Conservation (phyloP, 176 grass and related monocot genomes). For the Phragmites australis region DNA sequence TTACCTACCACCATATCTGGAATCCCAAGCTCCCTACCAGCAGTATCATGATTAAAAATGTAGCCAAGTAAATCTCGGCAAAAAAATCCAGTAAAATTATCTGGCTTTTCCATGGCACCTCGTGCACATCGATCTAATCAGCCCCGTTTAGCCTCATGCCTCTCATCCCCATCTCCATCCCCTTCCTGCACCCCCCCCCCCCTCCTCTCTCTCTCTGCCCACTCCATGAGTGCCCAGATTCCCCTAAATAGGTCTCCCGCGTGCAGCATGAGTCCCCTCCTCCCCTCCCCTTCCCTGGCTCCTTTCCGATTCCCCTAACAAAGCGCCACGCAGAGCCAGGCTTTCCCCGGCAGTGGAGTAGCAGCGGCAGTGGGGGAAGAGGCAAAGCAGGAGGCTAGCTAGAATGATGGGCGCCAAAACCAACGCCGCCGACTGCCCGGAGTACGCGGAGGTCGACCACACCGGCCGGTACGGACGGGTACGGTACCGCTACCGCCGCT, state of each 20-base stretch:
- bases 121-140: conserved; percentile 27
- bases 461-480: conserved; percentile 95
- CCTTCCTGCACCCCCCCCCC: background rate
- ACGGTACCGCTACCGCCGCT: conserved; percentile 27
- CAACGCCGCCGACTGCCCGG: conserved; percentile 45
- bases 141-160: conserved; percentile 8
- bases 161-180: background rate
- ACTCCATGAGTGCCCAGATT: conserved; percentile 49
- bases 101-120: conserved; percentile 15
- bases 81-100: conserved; percentile 20
- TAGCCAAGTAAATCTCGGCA: conserved; percentile 22
- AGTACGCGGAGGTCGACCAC: conserved; percentile 88
- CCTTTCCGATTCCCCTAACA: conserved; percentile 26
- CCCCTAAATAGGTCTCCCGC: conserved; percentile 35
- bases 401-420: conserved; percentile 59
- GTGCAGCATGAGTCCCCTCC: conserved; percentile 13
- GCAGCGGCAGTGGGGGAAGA: background rate
- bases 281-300: conserved; percentile 20
- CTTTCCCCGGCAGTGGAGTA: conserved; percentile 7
- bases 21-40: conserved; percentile 34
- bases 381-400: conserved; percentile 16
- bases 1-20: conserved; percentile 43
- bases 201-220: conserved; percentile 3
- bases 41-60: background rate
- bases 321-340: background rate